Evolutionary conservation across 768 basidiomycete genomes (phyloP).

Genomic region (Rhodotorula babjevae): DNA sequence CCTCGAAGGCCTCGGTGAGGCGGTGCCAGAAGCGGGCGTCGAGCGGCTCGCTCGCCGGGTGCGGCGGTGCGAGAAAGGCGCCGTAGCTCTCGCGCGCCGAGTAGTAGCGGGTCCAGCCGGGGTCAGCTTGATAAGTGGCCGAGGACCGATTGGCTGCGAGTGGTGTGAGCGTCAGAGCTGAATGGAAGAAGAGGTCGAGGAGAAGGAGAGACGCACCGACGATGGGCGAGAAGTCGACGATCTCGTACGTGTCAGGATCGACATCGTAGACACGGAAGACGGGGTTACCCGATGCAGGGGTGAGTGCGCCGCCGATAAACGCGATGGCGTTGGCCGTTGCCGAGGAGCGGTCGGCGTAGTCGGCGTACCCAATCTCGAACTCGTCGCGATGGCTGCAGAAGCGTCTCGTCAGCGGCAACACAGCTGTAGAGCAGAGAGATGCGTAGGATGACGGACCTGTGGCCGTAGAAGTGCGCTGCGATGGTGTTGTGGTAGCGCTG

Average conservation of each 20-base stretch:
- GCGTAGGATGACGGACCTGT: slow-evolving; percentile 46
- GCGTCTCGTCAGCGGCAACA: too few species aligned
- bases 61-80: slow-evolving; percentile 40
- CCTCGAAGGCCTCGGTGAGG: slow-evolving; percentile 52
- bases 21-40: slow-evolving; percentile 60
- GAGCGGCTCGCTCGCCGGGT: slow-evolving; percentile 49
- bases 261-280: slow-evolving; percentile 61
- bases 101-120: slow-evolving; percentile 56
- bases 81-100: slow-evolving; percentile 58
- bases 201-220: slow-evolving; percentile 48
- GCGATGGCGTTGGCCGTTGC: slow-evolving; percentile 53
- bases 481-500: slow-evolving; percentile 60
- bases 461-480: slow-evolving; percentile 61
- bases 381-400: slow-evolving; percentile 49
- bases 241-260: slow-evolving; percentile 63
- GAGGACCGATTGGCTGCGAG: slow-evolving; percentile 17
- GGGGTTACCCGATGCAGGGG: slow-evolving; percentile 57
- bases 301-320: slow-evolving; percentile 58
- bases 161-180: neutral
- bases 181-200: slow-evolving; percentile 34
- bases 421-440: too few species aligned
- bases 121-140: slow-evolving; percentile 47
- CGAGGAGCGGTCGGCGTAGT: slow-evolving; percentile 54
- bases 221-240: slow-evolving; percentile 57
- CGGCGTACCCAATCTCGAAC: slow-evolving; percentile 59